A percentile compares a stretch with the other conserved stretches of the same genome.
Conservation (phyloP, 495 filamentous ascomycete genomes). For the Tuber borchii region DNA sequence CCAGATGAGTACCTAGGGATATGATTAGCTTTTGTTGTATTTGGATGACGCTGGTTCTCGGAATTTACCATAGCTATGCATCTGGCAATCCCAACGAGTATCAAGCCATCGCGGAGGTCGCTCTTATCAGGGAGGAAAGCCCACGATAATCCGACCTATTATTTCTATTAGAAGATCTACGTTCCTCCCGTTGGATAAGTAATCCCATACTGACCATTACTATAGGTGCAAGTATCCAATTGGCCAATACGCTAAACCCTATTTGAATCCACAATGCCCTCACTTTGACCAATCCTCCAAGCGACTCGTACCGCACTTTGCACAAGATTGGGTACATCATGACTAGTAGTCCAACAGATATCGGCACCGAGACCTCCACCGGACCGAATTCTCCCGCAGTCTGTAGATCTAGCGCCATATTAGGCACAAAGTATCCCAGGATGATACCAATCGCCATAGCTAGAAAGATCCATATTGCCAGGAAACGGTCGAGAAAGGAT, state of each 20-base stretch:
- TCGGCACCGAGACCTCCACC: slow-evolving; percentile 66
- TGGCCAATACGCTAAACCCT: slow-evolving; percentile 67
- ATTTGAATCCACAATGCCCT: slow-evolving; percentile 72
- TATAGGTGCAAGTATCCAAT: slow-evolving; percentile 86
- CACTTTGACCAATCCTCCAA: slow-evolving; percentile 61
- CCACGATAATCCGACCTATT: slow-evolving; percentile 66
- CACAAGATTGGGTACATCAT: slow-evolving; percentile 97
- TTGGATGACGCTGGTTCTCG: neutral
- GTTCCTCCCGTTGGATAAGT: neutral
- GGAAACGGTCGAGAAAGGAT: slow-evolving; percentile 65
- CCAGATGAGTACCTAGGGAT: slow-evolving; percentile 63
- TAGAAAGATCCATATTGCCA: slow-evolving; percentile 78
- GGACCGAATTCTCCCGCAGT: slow-evolving; percentile 62
- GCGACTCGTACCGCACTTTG: slow-evolving; percentile 77
- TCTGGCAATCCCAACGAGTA: slow-evolving; percentile 69
- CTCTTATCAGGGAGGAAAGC: slow-evolving; percentile 70
- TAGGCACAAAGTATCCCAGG: slow-evolving; percentile 68
- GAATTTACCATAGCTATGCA: slow-evolving; percentile 75
- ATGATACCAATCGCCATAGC: slow-evolving; percentile 76
- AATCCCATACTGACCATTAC: slow-evolving; percentile 60
- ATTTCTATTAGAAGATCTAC: neutral
- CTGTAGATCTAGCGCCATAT: slow-evolving; percentile 52
- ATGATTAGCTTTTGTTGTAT: slow-evolving; percentile 8
- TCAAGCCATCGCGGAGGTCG: slow-evolving; percentile 63
- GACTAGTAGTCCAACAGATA: slow-evolving; percentile 77